Conservation (phyloP, 192 early-diverging fungal species). For the Coemansia sp. region DNA sequence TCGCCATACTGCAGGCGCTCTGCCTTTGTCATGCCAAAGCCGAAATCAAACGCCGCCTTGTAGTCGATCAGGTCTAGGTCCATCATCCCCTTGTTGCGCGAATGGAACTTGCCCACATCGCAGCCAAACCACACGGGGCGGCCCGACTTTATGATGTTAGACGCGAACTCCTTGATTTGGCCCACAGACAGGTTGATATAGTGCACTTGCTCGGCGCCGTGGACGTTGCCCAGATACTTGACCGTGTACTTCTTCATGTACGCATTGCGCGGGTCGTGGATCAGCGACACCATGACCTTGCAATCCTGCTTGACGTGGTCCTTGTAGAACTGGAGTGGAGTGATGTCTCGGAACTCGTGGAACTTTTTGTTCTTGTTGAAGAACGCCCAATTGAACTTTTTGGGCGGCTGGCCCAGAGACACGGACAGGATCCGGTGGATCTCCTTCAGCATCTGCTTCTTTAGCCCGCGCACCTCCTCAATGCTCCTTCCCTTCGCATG, state of each 20-base stretch:
- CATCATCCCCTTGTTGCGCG: constrained; percentile 61
- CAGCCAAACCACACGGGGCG: constrained; percentile 79
- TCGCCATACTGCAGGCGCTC: constrained; percentile 73
- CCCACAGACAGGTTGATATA: constrained; percentile 67
- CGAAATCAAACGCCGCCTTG: constrained; percentile 65
- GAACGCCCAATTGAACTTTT: constrained; percentile 66
- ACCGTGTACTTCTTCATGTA: constrained; percentile 69
- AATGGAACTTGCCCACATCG: constrained; percentile 71
- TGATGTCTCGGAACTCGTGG: constrained; percentile 57
- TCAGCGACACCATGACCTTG: constrained; percentile 63
- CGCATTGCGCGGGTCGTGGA: constrained; percentile 76
- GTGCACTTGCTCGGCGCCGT: constrained; percentile 65
- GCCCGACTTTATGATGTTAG: constrained; percentile 61
- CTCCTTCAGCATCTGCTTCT: constrained; percentile 65
- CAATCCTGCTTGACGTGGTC: constrained; percentile 64
- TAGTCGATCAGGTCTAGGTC: constrained; percentile 69
- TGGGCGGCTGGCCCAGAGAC: constrained; percentile 71
- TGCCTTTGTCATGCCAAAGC: constrained; percentile 65
- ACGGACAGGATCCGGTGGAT: constrained; percentile 75
- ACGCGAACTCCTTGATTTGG: constrained; percentile 62
- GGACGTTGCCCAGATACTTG: constrained; percentile 72
- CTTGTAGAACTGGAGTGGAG: constrained; percentile 66
- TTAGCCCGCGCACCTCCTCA: constrained; percentile 55
- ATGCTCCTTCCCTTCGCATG: constrained; percentile 49
- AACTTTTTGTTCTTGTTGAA: constrained; percentile 74